A percentile compares a stretch with the other conserved stretches of the same genome.
Conservation (phyloP, 768 basidiomycete genomes). For the Clitopilus hobsonii region DNA sequence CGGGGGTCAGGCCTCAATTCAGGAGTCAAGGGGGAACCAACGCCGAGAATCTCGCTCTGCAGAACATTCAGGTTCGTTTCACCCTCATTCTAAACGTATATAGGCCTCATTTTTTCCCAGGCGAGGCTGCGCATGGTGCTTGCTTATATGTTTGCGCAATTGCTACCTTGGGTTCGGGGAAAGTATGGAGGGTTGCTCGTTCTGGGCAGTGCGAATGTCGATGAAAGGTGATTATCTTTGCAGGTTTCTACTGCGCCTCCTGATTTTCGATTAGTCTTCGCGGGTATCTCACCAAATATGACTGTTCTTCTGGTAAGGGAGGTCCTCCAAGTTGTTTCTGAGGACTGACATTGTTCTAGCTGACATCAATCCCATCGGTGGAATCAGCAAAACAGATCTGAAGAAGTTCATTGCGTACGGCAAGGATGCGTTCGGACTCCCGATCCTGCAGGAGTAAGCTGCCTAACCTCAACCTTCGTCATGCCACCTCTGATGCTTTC, state of each 20-base stretch:
- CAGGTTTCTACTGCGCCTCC: constrained; percentile 1
- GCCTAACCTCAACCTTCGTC: background rate
- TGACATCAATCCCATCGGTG: constrained; percentile 97
- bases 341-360: constrained; percentile 38
- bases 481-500: background rate
- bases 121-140: constrained; percentile 94
- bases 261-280: constrained; percentile 56
- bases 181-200: constrained; percentile 84
- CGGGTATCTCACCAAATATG: constrained; percentile 97
- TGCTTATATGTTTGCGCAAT: constrained; percentile 91
- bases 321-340: background rate
- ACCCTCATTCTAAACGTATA: too few relatives aligned
- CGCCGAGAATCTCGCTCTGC: constrained; percentile 93
- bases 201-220: constrained; percentile 97
- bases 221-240: constrained; percentile 75
- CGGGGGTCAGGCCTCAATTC: constrained; percentile 58
- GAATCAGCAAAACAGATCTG: constrained; percentile 95
- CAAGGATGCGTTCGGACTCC: constrained; percentile 71
- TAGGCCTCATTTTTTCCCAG: constrained; percentile 32
- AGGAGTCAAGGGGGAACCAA: constrained; percentile 79
- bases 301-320: constrained; percentile 78
- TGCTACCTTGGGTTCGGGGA: constrained; percentile 89
- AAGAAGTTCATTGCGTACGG: constrained; percentile 94
- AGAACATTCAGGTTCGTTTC: constrained; percentile 82
- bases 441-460: constrained; percentile 78